phyloP scores from a whole-genome alignment of 2,329 filamentous ascomycete genomes.

The Nemania bipapillata region DNA sequence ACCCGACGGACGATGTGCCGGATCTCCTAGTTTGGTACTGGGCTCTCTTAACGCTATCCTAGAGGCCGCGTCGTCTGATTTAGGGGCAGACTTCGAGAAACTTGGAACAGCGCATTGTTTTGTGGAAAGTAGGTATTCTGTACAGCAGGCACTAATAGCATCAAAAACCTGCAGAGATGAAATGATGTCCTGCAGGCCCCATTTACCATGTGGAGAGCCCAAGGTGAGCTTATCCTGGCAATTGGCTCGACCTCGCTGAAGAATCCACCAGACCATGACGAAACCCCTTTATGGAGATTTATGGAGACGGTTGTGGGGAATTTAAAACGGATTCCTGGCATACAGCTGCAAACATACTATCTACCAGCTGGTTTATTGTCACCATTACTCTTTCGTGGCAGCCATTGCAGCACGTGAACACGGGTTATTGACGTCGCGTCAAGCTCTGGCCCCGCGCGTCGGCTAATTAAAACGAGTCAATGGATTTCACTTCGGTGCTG shows the following conservation, averaged over 20 bases:
- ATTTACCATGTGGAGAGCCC: slow-evolving; percentile 12
- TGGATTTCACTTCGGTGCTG: not conserved
- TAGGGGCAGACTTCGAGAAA: not conserved
- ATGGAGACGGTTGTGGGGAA: no score
- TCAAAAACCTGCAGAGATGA: slow-evolving; percentile 37
- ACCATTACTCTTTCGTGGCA: not conserved
- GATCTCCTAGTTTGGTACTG: not conserved
- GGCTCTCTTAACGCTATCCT: not conserved
- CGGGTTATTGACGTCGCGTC: slow-evolving; percentile 44
- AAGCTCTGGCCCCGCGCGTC: slow-evolving; percentile 31
- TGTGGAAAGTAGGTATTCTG: slow-evolving; percentile 22
- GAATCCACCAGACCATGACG: not conserved
- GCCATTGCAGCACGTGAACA: slow-evolving; percentile 42
- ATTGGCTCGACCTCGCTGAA: slow-evolving; percentile 10
- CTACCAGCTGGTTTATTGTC: not conserved
- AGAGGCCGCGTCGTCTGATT: not conserved
- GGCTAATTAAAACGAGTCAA: slow-evolving; percentile 28
- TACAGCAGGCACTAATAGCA: not conserved
- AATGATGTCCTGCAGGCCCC: slow-evolving; percentile 44
- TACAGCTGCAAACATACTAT: no score
- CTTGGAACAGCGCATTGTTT: not conserved
- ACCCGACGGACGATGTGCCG: not conserved
- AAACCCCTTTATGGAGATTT: slow-evolving; percentile 15
- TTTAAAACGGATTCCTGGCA: not conserved
- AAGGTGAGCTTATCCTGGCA: slow-evolving; percentile 1